phyloP scores from a whole-genome alignment of 805 yeast genomes.

The Candida suzukii region DNA sequence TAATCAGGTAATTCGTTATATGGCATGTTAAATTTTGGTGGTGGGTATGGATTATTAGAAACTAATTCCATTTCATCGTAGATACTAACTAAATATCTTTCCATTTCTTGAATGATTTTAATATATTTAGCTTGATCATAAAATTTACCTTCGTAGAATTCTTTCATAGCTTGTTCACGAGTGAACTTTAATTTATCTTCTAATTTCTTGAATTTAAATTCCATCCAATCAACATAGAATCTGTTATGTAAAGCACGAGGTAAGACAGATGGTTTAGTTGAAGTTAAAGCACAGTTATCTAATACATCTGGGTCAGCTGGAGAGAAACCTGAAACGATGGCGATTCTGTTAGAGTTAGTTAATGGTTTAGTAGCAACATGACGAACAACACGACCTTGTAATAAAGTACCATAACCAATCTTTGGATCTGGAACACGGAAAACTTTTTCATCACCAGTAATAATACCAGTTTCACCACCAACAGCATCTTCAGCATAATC shows the following conservation, averaged over 20 bases:
- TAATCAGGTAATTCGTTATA: slow-evolving; percentile 11
- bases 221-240: slow-evolving; percentile 29
- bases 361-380: slow-evolving; percentile 42
- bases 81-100: slow-evolving; percentile 19
- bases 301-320: slow-evolving; percentile 20
- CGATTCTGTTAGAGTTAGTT: slow-evolving; percentile 28
- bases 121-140: slow-evolving; percentile 24
- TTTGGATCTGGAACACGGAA: slow-evolving; percentile 30
- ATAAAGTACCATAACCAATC: slow-evolving; percentile 35
- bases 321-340: slow-evolving; percentile 25
- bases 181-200: slow-evolving; percentile 19
- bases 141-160: slow-evolving; percentile 13
- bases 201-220: slow-evolving; percentile 22
- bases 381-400: slow-evolving; percentile 40
- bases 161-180: slow-evolving; percentile 12
- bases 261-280: slow-evolving; percentile 27
- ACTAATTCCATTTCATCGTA: slow-evolving; percentile 29
- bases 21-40: slow-evolving; percentile 18
- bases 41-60: slow-evolving; percentile 23
- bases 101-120: slow-evolving; percentile 22
- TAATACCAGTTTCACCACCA: slow-evolving; percentile 45
- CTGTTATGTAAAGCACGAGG: slow-evolving; percentile 27
- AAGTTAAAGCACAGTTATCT: slow-evolving; percentile 27
- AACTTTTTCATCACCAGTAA: slow-evolving; percentile 32
- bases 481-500: slow-evolving; percentile 39